Evolutionary conservation across 139 green algal genomes (phyloP).

Genomic region (Volvox africanus): DNA sequence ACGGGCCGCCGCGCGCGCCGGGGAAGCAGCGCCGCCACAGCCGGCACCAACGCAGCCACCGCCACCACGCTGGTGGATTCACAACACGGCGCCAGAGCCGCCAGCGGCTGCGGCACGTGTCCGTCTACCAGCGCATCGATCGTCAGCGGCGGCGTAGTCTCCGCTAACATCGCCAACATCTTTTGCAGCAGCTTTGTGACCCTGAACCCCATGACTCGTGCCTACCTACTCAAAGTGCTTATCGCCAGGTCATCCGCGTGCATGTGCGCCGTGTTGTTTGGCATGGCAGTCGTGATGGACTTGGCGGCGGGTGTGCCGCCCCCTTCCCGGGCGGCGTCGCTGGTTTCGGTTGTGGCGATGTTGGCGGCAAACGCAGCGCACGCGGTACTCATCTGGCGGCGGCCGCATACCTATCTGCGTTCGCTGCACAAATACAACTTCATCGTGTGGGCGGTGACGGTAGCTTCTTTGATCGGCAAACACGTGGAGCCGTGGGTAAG

Average conservation of each 20-base stretch:
- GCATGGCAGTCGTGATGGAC: conserved; percentile 2
- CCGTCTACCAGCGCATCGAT: not conserved
- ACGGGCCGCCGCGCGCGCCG: too few species aligned
- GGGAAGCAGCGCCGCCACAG: not conserved
- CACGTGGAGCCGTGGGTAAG: conserved; percentile 20
- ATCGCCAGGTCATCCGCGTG: not conserved
- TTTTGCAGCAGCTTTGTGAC: not conserved
- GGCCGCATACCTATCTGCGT: not conserved
- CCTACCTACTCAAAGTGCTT: conserved; percentile 18
- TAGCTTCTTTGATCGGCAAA: not conserved
- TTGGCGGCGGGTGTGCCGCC: conserved; percentile 14
- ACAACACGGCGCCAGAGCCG: not conserved
- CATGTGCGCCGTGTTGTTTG: not conserved
- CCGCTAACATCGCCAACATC: not conserved
- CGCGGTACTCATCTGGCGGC: not conserved
- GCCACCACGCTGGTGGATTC: too few species aligned
- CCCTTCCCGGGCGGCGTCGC: not conserved
- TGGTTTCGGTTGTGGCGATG: not conserved
- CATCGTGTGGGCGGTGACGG: not conserved
- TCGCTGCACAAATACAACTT: not conserved
- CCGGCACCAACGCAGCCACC: not conserved
- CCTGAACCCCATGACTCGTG: not conserved
- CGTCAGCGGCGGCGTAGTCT: not conserved
- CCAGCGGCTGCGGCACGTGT: not conserved
- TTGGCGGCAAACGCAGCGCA: not conserved